These are phyloP conservation scores for Saccharomycopsis guyanensis DNA, from an alignment of 805 yeast genomes.

Conservation along the genomic window DNA sequence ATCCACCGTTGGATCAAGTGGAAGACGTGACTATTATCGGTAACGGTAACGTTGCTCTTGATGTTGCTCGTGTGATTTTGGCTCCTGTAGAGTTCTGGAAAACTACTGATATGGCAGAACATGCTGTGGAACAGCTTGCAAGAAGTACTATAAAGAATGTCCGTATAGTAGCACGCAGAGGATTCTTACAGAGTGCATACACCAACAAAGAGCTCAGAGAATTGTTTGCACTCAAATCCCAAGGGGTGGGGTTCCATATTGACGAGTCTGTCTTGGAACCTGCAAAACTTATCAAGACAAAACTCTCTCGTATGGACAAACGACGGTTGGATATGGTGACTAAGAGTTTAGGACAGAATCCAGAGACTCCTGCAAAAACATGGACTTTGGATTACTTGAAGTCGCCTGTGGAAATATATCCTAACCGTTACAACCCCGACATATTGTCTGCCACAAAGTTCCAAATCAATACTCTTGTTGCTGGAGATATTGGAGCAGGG, in stretches of 20 bases:
- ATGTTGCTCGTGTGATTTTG: constrained; percentile 73
- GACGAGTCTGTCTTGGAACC: constrained; percentile 33
- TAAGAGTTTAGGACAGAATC: constrained; percentile 1
- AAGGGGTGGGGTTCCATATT: constrained; percentile 39
- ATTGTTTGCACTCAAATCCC: constrained; percentile 49
- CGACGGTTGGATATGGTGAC: constrained; percentile 54
- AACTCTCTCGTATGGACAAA: constrained; percentile 48
- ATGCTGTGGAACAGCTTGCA: constrained; percentile 49
- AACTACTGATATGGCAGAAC: constrained; percentile 62
- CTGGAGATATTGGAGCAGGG: constrained; percentile 22
- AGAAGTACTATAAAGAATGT: constrained; percentile 54
- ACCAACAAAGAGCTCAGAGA: constrained; percentile 91
- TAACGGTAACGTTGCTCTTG: constrained; percentile 94
- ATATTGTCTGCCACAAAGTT: constrained; percentile 42
- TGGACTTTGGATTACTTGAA: constrained; percentile 71
- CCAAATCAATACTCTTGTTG: constrained; percentile 36
- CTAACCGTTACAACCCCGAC: constrained; percentile 22
- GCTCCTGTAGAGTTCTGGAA: constrained; percentile 40
- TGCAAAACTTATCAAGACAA: constrained; percentile 25
- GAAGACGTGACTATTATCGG: constrained; percentile 79
- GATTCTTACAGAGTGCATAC: constrained; percentile 77
- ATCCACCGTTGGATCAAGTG: constrained; percentile 55
- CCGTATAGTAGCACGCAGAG: constrained; percentile 77
- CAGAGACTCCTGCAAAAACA: constrained; percentile 23
- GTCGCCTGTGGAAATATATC: constrained; percentile 49